A percentile compares a stretch with the other conserved stretches of the same genome.
Conservation (phyloP, 371 early-diverging fungal species). For the Phascolomyces articulosus region DNA sequence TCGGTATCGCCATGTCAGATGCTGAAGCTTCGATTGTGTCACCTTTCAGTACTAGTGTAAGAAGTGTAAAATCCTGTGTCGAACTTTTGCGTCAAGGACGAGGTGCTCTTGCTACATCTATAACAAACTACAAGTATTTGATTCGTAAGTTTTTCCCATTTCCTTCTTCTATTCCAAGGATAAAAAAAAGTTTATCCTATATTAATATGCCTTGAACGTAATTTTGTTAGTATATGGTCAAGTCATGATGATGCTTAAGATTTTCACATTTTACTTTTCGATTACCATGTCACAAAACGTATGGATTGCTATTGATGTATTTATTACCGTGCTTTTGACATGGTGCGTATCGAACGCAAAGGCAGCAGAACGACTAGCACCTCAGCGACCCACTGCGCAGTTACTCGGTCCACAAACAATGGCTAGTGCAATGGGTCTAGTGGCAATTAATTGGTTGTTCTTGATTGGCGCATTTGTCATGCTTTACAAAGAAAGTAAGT, state of each 20-base stretch:
- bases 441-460: constrained; percentile 69
- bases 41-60: constrained; percentile 74
- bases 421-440: constrained; percentile 63
- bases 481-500: constrained; percentile 49
- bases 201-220: too few species aligned
- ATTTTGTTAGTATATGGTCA: constrained; percentile 65
- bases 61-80: constrained; percentile 68
- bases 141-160: constrained; percentile 32
- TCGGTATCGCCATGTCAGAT: constrained; percentile 92
- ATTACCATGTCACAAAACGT: constrained; percentile 60
- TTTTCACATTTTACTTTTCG: constrained; percentile 60
- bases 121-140: constrained; percentile 80
- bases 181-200: too few species aligned
- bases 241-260: constrained; percentile 65
- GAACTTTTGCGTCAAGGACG: constrained; percentile 75
- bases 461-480: constrained; percentile 50
- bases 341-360: constrained; percentile 68
- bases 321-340: constrained; percentile 42
- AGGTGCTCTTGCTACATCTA: constrained; percentile 73
- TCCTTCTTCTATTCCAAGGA: too few species aligned
- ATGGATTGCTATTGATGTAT: constrained; percentile 61
- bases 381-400: constrained; percentile 75
- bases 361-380: constrained; percentile 56
- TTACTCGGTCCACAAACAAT: constrained; percentile 75
- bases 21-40: constrained; percentile 85